Conservation (phyloP, 768 basidiomycete species). For the Kwoniella botswanensis region DNA sequence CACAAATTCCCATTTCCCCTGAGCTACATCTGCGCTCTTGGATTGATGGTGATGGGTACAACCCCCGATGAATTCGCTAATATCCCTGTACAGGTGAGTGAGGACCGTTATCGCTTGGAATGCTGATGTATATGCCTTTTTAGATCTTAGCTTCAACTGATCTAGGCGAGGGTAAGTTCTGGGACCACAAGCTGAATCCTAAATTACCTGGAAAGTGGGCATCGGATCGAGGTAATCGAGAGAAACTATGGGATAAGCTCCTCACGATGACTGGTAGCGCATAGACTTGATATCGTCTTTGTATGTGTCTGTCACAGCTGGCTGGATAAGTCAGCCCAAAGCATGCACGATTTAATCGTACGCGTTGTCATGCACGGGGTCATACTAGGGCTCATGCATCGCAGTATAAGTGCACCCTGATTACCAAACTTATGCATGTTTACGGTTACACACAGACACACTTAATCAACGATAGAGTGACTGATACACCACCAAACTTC, state of each 20-base stretch:
- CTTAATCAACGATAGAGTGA: neutral
- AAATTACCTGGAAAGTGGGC: conserved; percentile 21
- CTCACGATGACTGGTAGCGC: neutral
- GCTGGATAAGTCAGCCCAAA: neutral
- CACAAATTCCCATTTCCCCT: conserved; percentile 28
- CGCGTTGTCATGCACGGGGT: neutral
- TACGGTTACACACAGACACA: neutral
- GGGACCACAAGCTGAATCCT: conserved; percentile 19
- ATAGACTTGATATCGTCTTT: neutral
- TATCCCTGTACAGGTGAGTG: conserved; percentile 29
- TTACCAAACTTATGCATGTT: neutral
- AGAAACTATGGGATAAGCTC: conserved; percentile 25
- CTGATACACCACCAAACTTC: no score
- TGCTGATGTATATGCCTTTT: no score
- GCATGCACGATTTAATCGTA: neutral
- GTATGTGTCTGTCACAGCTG: neutral
- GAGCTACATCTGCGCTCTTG: conserved; percentile 16
- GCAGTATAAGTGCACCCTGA: no score
- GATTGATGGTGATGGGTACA: neutral
- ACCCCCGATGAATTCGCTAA: conserved; percentile 23
- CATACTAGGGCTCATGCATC: neutral
- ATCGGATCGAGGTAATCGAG: conserved; percentile 16
- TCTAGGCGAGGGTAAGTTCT: conserved; percentile 10
- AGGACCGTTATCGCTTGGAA: neutral
- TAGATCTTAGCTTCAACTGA: conserved; percentile 14